Evolutionary conservation across 305 asterid species (phyloP).

Genomic region (Fraxinus velutina): DNA sequence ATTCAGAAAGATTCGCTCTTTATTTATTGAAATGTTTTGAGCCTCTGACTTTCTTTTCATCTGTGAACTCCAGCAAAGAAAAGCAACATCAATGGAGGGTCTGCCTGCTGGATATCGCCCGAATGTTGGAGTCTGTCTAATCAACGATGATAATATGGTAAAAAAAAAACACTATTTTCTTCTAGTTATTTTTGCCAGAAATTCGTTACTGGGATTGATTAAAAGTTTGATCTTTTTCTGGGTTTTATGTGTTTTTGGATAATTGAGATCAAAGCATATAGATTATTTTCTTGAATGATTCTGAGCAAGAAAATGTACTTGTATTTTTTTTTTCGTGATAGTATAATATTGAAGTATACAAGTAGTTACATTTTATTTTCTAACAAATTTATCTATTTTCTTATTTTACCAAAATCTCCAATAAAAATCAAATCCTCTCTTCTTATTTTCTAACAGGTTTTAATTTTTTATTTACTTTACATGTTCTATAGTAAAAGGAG

Average conservation of each 20-base stretch:
- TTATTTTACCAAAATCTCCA: neutral
- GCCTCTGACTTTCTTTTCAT: neutral
- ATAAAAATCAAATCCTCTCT: neutral
- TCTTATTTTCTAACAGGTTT: neutral
- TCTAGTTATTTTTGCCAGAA: neutral
- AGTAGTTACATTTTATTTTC: neutral
- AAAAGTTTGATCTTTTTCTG: neutral
- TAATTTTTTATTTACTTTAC: neutral
- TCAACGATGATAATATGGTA: conserved; percentile 72
- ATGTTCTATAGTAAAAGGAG: neutral
- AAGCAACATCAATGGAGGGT: conserved; percentile 58
- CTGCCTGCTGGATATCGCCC: conserved; percentile 97
- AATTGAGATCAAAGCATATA: neutral
- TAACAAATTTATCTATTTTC: neutral
- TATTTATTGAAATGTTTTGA: neutral
- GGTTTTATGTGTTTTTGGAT: neutral
- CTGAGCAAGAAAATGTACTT: neutral
- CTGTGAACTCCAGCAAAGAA: conserved; percentile 10
- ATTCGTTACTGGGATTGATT: neutral
- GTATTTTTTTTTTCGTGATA: conserved; percentile 1
- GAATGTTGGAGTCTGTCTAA: conserved; percentile 87
- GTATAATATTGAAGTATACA: neutral
- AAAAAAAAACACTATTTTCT: neutral
- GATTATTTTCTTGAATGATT: neutral
- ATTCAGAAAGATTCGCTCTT: conserved; percentile 8